phyloP scores from a whole-genome alignment of 768 basidiomycete species.

The Lanmaoa rubissima region DNA sequence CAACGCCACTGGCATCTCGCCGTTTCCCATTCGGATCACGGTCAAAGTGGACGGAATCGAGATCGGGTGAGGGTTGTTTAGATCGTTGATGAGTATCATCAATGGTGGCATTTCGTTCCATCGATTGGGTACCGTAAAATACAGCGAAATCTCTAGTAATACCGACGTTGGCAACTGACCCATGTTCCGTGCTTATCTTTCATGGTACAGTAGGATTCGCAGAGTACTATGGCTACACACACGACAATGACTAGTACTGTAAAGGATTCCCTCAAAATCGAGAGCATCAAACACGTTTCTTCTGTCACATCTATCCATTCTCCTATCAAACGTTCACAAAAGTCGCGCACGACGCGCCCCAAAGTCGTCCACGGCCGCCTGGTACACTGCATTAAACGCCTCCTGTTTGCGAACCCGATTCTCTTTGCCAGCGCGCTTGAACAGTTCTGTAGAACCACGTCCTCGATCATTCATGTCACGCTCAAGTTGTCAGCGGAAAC shows the following conservation, averaged over 20 bases:
- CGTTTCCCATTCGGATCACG: constrained; percentile 71
- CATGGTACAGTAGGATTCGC: not conserved
- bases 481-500: not conserved
- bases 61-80: constrained; percentile 37
- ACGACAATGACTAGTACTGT: not conserved
- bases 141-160: not conserved
- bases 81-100: not conserved
- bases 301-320: not conserved
- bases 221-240: constrained; percentile 11
- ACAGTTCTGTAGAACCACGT: constrained; percentile 44
- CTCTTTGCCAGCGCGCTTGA: constrained; percentile 54
- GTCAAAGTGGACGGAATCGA: constrained; percentile 70
- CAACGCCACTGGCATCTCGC: constrained; percentile 72
- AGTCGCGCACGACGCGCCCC: constrained; percentile 14
- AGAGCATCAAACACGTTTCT: not conserved
- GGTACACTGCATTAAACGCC: constrained; percentile 38
- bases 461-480: not conserved
- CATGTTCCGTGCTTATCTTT: not conserved
- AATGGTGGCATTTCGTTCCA: not conserved
- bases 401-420: constrained; percentile 46
- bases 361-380: constrained; percentile 24
- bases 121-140: not conserved
- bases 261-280: not conserved
- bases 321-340: constrained; percentile 7
- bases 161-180: not conserved